Evolutionary conservation across 345 rosid genomes (phyloP).

Genomic region (Eucalyptus erythrocorys): DNA sequence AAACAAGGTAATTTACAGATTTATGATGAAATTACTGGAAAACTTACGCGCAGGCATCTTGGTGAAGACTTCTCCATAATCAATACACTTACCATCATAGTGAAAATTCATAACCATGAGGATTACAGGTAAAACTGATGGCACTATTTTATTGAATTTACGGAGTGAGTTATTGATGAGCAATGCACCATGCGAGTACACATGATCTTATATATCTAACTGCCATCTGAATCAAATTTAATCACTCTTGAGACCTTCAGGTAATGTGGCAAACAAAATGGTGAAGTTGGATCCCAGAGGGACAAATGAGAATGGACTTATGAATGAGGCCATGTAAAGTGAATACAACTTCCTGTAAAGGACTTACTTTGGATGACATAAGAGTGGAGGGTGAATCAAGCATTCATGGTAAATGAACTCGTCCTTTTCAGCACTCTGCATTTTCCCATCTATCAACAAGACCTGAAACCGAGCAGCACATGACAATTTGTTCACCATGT

Average conservation of each 20-base stretch:
- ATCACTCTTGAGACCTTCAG: not conserved
- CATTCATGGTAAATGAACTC: slow-evolving; percentile 95
- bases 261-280: not conserved
- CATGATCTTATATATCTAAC: not conserved
- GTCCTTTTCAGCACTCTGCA: slow-evolving; percentile 95
- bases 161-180: not conserved
- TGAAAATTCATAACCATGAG: not conserved
- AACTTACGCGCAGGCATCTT: not conserved
- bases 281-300: not conserved
- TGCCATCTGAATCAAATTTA: not conserved
- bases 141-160: not conserved
- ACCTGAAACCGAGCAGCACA: slow-evolving; percentile 21
- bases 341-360: not conserved
- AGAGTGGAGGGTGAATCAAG: slow-evolving; percentile 79
- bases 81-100: not conserved
- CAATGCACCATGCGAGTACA: not conserved
- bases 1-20: not conserved
- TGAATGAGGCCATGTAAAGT: not conserved
- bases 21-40: not conserved
- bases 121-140: not conserved
- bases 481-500: not conserved
- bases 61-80: not conserved
- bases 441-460: slow-evolving; percentile 88
- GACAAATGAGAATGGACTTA: not conserved
- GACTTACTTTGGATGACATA: slow-evolving; percentile 62